Evolutionary conservation across 441 rosid genomes (phyloP).

Genomic region (Euphorbia schlechtendalii): DNA sequence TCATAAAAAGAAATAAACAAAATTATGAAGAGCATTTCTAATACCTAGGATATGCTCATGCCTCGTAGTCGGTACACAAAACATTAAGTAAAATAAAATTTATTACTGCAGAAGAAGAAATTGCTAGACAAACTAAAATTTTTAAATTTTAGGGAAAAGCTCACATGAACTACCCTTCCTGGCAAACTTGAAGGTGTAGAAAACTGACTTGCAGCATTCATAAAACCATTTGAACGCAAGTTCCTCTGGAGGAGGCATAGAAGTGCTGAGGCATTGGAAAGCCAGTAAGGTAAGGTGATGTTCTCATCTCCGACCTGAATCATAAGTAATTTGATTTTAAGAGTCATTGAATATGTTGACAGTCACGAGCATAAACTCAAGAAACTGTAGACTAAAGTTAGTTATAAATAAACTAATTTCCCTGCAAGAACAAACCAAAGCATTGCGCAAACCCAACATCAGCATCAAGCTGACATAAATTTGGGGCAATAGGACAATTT

Average conservation of each 20-base stretch:
- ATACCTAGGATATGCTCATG: background rate
- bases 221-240: constrained; percentile 68
- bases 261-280: constrained; percentile 88
- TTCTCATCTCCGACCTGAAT: constrained; percentile 80
- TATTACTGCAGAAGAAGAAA: background rate
- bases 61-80: background rate
- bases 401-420: background rate
- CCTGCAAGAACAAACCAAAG: background rate
- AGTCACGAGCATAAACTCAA: background rate
- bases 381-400: background rate
- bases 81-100: background rate
- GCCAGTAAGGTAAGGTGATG: constrained; percentile 77
- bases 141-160: constrained; percentile 15
- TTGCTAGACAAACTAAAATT: background rate
- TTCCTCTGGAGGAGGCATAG: constrained; percentile 90
- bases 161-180: constrained; percentile 70
- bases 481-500: background rate
- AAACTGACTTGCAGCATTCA: constrained; percentile 52
- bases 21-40: background rate
- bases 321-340: constrained; percentile 9
- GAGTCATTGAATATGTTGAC: background rate
- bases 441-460: background rate
- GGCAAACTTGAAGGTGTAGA: constrained; percentile 49
- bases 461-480: background rate
- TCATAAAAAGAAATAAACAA: background rate